phyloP scores from a whole-genome alignment of 2,329 filamentous ascomycete genomes.

The Fusarium neocosmosporiellum region DNA sequence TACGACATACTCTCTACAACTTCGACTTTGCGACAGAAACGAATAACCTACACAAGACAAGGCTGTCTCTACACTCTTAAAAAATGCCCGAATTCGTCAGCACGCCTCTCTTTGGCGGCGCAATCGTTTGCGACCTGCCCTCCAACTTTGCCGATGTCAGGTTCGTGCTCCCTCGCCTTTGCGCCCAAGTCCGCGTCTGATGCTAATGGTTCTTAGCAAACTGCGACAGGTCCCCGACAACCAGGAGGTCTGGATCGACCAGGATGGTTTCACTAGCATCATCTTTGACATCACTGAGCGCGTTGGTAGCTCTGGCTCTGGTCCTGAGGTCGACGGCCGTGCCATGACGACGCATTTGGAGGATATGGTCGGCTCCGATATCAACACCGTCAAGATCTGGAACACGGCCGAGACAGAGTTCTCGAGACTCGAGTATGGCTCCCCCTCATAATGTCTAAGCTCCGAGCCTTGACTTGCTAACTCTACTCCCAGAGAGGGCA shows the following conservation, averaged over 20 bases:
- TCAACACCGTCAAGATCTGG: constrained; percentile 74
- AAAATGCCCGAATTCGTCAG: constrained; percentile 66
- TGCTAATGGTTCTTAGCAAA: constrained; percentile 58
- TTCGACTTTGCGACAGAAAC: constrained; percentile 9
- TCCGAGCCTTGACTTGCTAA: constrained; percentile 14
- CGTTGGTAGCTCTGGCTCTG: constrained; percentile 66
- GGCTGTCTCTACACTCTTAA: not conserved
- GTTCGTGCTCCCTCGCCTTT: constrained; percentile 52
- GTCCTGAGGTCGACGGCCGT: constrained; percentile 73
- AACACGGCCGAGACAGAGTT: constrained; percentile 72
- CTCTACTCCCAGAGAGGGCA: constrained; percentile 48
- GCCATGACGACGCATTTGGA: constrained; percentile 77
- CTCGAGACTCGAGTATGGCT: constrained; percentile 62
- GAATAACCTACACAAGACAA: not conserved
- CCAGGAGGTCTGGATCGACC: constrained; percentile 92
- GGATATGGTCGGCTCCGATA: constrained; percentile 74
- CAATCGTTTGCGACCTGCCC: constrained; percentile 76
- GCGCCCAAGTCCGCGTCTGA: constrained; percentile 9
- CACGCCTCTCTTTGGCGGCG: constrained; percentile 77
- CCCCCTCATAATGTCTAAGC: not conserved
- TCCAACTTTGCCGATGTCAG: constrained; percentile 77
- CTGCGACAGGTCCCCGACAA: constrained; percentile 84
- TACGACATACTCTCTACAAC: not conserved
- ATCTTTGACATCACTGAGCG: constrained; percentile 93
- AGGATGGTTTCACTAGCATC: constrained; percentile 84